Base-by-base conservation (phyloP, 805 yeast species). In the Metschnikowia cerradonensis region DNA sequence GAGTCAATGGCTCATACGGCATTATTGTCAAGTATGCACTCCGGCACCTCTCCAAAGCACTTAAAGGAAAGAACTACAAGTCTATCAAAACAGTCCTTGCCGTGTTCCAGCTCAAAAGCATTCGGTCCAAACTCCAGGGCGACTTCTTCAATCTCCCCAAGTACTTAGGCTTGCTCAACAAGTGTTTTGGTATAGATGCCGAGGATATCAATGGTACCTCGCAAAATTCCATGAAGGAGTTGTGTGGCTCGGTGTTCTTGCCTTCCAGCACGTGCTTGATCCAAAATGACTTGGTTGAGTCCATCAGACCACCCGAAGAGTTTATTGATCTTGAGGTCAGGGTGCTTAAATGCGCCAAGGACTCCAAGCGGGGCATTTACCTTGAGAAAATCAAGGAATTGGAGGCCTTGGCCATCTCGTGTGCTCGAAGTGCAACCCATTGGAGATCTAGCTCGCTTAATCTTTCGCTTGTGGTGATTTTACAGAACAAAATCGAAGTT, bases 1-100 rank as follows among this genome's bases (percentile, higher is more conserved):
- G 86, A 51, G 70, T 92, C 3, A 76, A 83, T 55, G 88, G 88
- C 0, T 78, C 90, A 0, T 83, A 86, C 52, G 73, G 78, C 17
- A 63, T 77, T 2, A 77, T 89, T 35, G 65, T 85, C 2, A 73
- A 73, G 10, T 61, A 67, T 15, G 68, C 88, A 1, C 67, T 90
- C 22, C 70, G 71, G 7, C 69, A 75, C 2, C 67, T 87, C 15
- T 65, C 76, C 6, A 67, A 67, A 14, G 84, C 87, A 0, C 55
- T 90, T 3, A 67, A 70, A 6, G 68, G 68, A 1, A 60, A 66
- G 1, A 84, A 84, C 41, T 71, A 69, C 53, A 83, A 81, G 55
- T 70, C 74, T 26, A 77, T 88, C 20, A 82, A 84, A 52, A 85
- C 88, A 40, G 85, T 87, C 1, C 67, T 90, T 55, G 71, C 75